Conservation (phyloP, 2,329 filamentous ascomycete genomes). For the Drechslera avenae region DNA sequence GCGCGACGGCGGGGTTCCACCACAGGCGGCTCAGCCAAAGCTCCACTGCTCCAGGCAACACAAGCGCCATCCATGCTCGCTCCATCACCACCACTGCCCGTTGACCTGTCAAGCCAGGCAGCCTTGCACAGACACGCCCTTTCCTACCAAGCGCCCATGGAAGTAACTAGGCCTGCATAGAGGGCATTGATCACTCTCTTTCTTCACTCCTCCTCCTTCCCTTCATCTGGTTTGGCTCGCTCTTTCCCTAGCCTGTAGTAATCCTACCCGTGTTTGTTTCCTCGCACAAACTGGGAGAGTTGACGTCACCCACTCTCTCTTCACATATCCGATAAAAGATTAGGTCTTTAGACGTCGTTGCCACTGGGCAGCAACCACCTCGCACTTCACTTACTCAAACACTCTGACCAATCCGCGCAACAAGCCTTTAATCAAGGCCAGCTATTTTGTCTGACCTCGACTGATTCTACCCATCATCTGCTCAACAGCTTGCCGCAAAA, state of each 20-base stretch:
- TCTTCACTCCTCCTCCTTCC: not conserved
- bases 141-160: constrained; percentile 18
- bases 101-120: constrained; percentile 14
- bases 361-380: constrained; percentile 1
- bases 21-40: constrained; percentile 14
- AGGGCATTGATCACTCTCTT: not conserved
- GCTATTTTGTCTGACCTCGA: too few species aligned
- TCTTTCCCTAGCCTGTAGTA: constrained; percentile 6
- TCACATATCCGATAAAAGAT: not conserved
- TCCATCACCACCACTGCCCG: constrained; percentile 7
- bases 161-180: constrained; percentile 4
- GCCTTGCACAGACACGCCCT: constrained; percentile 12
- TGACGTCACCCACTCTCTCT: constrained; percentile 9
- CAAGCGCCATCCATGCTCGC: constrained; percentile 13
- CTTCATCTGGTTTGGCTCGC: constrained; percentile 4
- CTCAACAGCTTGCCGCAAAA: too few species aligned
- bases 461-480: too few species aligned
- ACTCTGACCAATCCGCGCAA: constrained; percentile 1
- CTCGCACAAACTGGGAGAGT: not conserved
- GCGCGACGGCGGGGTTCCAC: constrained; percentile 9
- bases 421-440: not conserved
- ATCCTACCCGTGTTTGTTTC: constrained; percentile 2
- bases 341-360: not conserved
- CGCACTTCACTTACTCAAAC: constrained; percentile 5
- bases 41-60: constrained; percentile 28